Evolutionary conservation across 2,329 filamentous ascomycete species (phyloP).

Genomic region (Pseudogymnoascus sp.): DNA sequence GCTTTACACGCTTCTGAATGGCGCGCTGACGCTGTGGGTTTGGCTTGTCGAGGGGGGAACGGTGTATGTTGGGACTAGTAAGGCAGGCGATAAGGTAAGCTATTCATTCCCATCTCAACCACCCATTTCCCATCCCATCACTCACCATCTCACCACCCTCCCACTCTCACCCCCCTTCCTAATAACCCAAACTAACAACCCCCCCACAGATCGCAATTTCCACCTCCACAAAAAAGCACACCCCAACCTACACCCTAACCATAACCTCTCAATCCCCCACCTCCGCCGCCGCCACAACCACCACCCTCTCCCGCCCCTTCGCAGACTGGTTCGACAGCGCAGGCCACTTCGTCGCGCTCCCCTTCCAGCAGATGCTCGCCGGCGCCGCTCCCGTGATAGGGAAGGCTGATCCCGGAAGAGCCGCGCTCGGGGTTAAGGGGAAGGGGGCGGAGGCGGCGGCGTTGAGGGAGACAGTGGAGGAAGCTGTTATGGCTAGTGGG

Average conservation of each 20-base stretch:
- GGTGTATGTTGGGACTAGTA: constrained; percentile 67
- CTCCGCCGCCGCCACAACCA: constrained; percentile 32
- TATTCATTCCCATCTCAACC: background rate
- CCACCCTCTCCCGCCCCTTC: constrained; percentile 60
- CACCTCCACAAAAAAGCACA: constrained; percentile 69
- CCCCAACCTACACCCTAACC: constrained; percentile 71
- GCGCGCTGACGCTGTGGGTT: constrained; percentile 75
- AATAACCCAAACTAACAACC: background rate
- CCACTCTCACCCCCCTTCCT: background rate
- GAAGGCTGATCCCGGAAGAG: constrained; percentile 52
- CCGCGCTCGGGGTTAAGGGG: constrained; percentile 35
- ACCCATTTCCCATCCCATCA: background rate
- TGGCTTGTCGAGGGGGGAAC: constrained; percentile 73
- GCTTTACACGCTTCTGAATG: constrained; percentile 74
- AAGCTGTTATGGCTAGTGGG: constrained; percentile 17
- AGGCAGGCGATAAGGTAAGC: constrained; percentile 59
- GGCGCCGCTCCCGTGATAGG: constrained; percentile 61
- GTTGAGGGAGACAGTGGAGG: constrained; percentile 24
- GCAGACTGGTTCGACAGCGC: constrained; percentile 68
- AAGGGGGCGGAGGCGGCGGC: constrained; percentile 26
- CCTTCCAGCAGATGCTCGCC: constrained; percentile 74
- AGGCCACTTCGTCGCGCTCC: constrained; percentile 66
- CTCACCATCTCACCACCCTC: background rate
- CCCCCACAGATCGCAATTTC: constrained; percentile 60
- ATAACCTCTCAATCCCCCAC: constrained; percentile 45